Conservation (phyloP, 2,329 filamentous ascomycete species). For the Pseudogymnoascus sp. region DNA sequence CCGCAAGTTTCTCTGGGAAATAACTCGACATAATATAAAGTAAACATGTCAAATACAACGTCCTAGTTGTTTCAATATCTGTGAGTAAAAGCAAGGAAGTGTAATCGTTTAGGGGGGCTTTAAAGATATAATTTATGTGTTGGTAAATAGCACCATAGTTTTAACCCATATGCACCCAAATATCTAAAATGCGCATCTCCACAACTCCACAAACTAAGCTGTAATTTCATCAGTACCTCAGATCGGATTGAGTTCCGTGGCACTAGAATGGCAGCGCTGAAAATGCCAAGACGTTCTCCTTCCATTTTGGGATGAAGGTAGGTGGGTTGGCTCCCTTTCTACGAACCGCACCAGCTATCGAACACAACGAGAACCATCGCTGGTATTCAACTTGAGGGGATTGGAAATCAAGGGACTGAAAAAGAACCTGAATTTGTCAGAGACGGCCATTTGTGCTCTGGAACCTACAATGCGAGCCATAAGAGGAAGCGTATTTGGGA, state of each 20-base stretch:
- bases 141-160: background rate
- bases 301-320: background rate
- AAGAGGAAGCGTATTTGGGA: background rate
- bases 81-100: background rate
- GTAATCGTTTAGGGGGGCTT: background rate
- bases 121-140: background rate
- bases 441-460: background rate
- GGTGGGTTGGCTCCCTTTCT: background rate
- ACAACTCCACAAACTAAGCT: background rate
- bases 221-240: background rate
- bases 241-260: background rate
- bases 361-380: too few species aligned
- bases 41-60: background rate
- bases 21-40: background rate
- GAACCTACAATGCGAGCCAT: background rate
- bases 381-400: background rate
- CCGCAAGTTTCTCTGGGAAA: constrained; percentile 7
- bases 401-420: background rate
- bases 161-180: background rate
- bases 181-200: background rate
- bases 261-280: background rate
- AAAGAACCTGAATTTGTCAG: background rate
- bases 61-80: background rate
- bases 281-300: background rate
- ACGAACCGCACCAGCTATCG: background rate